Evolutionary conservation across 805 yeast species (phyloP), one percentile per base, ranked within the genome.

Genomic region (Debaryomyces prosopidis): DNA sequence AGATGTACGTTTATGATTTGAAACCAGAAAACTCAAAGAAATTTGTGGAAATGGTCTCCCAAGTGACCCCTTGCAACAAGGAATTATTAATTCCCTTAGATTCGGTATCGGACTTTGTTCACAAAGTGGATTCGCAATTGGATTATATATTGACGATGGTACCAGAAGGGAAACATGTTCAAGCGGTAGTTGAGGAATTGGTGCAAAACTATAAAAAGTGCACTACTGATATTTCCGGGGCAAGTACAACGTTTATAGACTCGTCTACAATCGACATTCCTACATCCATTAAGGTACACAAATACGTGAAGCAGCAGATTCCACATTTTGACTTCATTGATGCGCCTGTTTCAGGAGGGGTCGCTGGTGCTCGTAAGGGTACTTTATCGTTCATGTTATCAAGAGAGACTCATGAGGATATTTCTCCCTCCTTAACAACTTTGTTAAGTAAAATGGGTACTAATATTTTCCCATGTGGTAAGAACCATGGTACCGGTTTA

Each of bases 301-400:
- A 65, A 5, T 52, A 50, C 36, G 71, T 76, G 42, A 62, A 59
- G 28, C 33, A 45, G 17, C 52, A 62, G 40, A 54, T 70, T 35
- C 68, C 73, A 1, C 44, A 51, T 20, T 69, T 66, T 44, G 77
- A 73, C 46, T 78, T 76, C 50, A 71, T 78, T 33, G 83, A 78
- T 53, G 72, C 82, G 8, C 83, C 83, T 0, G 82, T 78, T 1
- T 75, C 80, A 8, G 83, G 83, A 3, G 83, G 83, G 12, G 77
- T 73, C 1, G 73, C 72, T 0, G 83, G 83, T 1, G 82, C 83
- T 5, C 56, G 73, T 41, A 76, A 77, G 42, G 82, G 69, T 1
- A 71, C 80, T 0, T 63, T 78, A 37, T 73, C 80, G 2, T 78
- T 78, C 54, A 78, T 78, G 83, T 70, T 78, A 11, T 77, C 81